Evolutionary conservation across 768 basidiomycete species (phyloP).

Genomic region (Panellus pusillus): DNA sequence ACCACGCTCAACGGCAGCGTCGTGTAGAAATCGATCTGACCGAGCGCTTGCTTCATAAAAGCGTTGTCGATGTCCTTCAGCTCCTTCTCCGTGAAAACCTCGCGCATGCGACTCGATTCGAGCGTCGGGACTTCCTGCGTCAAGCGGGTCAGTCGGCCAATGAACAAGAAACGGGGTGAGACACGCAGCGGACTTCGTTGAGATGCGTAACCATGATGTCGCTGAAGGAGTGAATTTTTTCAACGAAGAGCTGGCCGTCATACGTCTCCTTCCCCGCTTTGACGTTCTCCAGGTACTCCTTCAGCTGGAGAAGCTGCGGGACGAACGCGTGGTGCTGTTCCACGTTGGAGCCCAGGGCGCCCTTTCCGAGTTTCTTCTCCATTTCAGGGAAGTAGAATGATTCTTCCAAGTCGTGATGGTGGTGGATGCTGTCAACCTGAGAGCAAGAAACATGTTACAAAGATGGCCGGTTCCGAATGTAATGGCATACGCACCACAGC

Average conservation of each 20-base stretch:
- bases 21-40: slow-evolving; percentile 6
- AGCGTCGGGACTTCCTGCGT: slow-evolving; percentile 12
- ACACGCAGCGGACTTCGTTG: not conserved
- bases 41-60: slow-evolving; percentile 8
- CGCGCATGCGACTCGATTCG: slow-evolving; percentile 9
- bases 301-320: slow-evolving; percentile 15
- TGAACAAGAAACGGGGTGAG: not conserved
- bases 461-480: not conserved
- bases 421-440: slow-evolving; percentile 17
- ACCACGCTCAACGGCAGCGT: slow-evolving; percentile 10
- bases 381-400: slow-evolving; percentile 21
- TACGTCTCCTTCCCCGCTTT: slow-evolving; percentile 3
- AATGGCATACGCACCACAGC: slow-evolving; percentile 1
- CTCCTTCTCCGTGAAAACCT: slow-evolving; percentile 12
- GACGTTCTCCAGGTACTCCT: slow-evolving; percentile 16
- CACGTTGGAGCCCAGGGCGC: slow-evolving; percentile 17
- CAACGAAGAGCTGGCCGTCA: slow-evolving; percentile 5
- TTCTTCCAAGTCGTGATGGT: slow-evolving; percentile 26
- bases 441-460: not conserved
- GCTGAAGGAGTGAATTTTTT: slow-evolving; percentile 8
- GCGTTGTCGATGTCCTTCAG: slow-evolving; percentile 9
- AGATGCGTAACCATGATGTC: slow-evolving; percentile 11
- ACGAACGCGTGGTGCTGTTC: slow-evolving; percentile 23
- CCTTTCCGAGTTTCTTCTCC: slow-evolving; percentile 16
- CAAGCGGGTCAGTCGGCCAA: not conserved